These are phyloP conservation scores for Syncephalastrum racemosum DNA, from an alignment of 371 early-diverging fungal genomes.

Conservation along the genomic window DNA sequence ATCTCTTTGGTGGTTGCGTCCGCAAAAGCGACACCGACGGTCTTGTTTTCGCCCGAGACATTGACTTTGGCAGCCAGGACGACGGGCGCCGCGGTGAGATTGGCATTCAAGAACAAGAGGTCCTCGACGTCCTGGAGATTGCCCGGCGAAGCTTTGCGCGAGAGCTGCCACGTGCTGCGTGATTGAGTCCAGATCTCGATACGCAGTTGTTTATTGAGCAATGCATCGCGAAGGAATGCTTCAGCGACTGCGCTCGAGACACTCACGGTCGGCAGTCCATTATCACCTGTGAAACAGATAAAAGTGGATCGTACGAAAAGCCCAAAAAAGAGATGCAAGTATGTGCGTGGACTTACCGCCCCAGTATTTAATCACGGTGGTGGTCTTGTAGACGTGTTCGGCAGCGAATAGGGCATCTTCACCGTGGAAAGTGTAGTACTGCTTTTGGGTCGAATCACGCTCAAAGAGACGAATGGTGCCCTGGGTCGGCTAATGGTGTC, in stretches of 20 bases:
- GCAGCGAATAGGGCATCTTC: slow-evolving; percentile 88
- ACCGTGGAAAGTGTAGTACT: slow-evolving; percentile 83
- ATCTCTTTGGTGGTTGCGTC: slow-evolving; percentile 80
- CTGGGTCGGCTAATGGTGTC: slow-evolving; percentile 25
- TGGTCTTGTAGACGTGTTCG: slow-evolving; percentile 83
- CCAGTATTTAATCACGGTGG: slow-evolving; percentile 87
- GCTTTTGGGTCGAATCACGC: slow-evolving; percentile 47
- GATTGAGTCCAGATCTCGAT: slow-evolving; percentile 86
- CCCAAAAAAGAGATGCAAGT: background rate
- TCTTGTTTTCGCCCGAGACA: slow-evolving; percentile 59
- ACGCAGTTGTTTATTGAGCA: slow-evolving; percentile 71
- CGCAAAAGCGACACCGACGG: slow-evolving; percentile 85
- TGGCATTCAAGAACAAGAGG: slow-evolving; percentile 71
- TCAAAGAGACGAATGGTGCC: slow-evolving; percentile 75
- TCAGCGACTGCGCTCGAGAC: slow-evolving; percentile 75
- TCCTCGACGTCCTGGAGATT: slow-evolving; percentile 91
- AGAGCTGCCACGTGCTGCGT: slow-evolving; percentile 52
- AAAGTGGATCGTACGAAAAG: background rate
- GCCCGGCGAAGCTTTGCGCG: slow-evolving; percentile 85
- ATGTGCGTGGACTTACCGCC: slow-evolving; percentile 53
- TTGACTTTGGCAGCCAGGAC: slow-evolving; percentile 76
- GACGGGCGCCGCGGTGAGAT: slow-evolving; percentile 75
- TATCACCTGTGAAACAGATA: slow-evolving; percentile 35
- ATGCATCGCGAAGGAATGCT: slow-evolving; percentile 75
- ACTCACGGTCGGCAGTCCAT: slow-evolving; percentile 75